Conservation (phyloP, 805 yeast genomes). For the Brettanomyces custersianus region DNA sequence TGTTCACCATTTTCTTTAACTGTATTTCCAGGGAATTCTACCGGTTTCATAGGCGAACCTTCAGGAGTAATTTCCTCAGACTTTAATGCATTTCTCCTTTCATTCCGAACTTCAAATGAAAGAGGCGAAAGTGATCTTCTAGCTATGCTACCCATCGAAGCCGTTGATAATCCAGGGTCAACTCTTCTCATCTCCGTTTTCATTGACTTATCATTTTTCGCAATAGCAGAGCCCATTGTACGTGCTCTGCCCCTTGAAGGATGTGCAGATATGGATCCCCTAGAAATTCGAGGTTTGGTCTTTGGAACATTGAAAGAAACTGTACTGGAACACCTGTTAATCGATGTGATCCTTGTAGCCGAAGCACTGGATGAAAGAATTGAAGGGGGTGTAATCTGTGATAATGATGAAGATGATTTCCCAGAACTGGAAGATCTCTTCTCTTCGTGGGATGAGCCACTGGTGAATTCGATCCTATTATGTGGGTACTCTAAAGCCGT, state of each 20-base stretch:
- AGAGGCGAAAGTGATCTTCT: constrained; percentile 12
- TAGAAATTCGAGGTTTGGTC: constrained; percentile 32
- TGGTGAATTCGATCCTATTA: neutral
- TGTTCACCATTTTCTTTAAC: constrained; percentile 23
- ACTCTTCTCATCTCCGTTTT: neutral
- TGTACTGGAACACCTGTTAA: constrained; percentile 12
- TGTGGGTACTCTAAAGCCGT: constrained; percentile 9
- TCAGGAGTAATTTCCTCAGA: constrained; percentile 1
- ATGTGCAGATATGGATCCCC: constrained; percentile 44
- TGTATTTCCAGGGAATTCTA: constrained; percentile 17
- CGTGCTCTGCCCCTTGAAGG: constrained; percentile 3
- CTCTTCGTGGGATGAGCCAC: too few relatives aligned
- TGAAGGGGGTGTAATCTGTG: constrained; percentile 3
- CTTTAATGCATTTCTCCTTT: neutral
- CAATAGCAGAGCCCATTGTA: constrained; percentile 7
- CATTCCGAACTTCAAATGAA: constrained; percentile 8
- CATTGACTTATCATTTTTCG: constrained; percentile 4
- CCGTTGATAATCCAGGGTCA: neutral
- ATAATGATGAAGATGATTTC: too few relatives aligned
- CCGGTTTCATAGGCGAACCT: constrained; percentile 7
- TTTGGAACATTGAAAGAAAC: constrained; percentile 41
- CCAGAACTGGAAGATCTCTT: too few relatives aligned
- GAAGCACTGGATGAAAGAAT: constrained; percentile 4
- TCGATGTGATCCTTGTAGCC: constrained; percentile 5
- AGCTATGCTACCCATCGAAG: constrained; percentile 1